Evolutionary conservation across 1,284 basidiomycete species (phyloP), one percentile per base, ranked within the genome.

Genomic region (Boletellus deceptivus): DNA sequence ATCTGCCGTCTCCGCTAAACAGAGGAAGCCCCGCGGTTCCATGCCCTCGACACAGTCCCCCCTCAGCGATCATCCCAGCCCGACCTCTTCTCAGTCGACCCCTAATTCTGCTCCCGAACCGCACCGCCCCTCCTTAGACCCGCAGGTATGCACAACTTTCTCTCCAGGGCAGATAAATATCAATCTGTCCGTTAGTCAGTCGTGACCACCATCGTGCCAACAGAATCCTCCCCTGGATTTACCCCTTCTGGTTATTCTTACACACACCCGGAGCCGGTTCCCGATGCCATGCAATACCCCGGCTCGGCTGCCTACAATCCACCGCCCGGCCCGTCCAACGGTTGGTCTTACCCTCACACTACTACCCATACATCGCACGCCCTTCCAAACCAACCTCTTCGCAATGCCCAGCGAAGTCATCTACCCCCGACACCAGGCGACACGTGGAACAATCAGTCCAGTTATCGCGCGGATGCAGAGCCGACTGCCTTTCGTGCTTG

Each of bases 261-360:
- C 55, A 46, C 62, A 45, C 38, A 56, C 14, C 55, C 58, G 43
- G 68, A 65, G 25, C 46, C 72, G 13, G 60, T 71, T 39, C 65
- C 61, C 54, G 74, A 73, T 31, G 49, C 65, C 44, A 62, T 67
- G 48, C 57, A 56, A 18, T 76, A 68, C 39, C 16, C 65, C 39
- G 55, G 33, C 35, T 48, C 67, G 16, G 46, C 49, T 39, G 22
- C 55, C 31, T 72, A 66, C 54, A 54, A 48, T 39, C 35, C 72
- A 13, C 62, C 72, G 14, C 76, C 78, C 57, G 68, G 67, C 38
- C 60, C 72, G 24, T 60, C 72, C 36, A 69, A 77, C 31, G 64
- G 74, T 37, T 84, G 84, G 84, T 74, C 71, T 16, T 86, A 86
- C 60, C 59, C 78, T 18, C 66, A 74, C 22, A 59, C 73, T 38